These are phyloP conservation scores for Polytrichum commune DNA, from an alignment of 225 moss, liverwort and hornwort genomes.

Conservation along the genomic window DNA sequence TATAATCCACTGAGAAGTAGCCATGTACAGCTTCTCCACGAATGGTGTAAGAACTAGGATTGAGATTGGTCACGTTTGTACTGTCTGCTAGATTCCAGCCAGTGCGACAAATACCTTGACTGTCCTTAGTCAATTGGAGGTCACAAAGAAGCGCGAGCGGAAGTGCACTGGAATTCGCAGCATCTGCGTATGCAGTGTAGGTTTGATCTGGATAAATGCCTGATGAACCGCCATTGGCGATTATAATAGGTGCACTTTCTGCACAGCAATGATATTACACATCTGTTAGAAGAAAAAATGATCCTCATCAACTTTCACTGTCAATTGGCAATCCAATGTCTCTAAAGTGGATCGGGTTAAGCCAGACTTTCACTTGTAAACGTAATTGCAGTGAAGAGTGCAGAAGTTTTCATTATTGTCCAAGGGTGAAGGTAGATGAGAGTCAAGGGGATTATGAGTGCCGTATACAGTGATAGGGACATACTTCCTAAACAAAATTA, in stretches of 20 bases:
- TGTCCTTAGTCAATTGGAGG: constrained; percentile 35
- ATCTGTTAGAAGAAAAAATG: neutral
- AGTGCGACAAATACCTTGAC: constrained; percentile 49
- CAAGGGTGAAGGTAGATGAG: too few relatives aligned
- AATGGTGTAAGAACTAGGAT: constrained; percentile 20
- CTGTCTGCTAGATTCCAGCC: constrained; percentile 18
- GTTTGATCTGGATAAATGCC: constrained; percentile 63
- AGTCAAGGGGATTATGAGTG: too few relatives aligned
- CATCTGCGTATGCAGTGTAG: constrained; percentile 21
- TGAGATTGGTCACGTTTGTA: neutral
- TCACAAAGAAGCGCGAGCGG: constrained; percentile 42
- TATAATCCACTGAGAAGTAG: constrained; percentile 18
- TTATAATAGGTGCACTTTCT: constrained; percentile 40
- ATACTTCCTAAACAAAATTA: too few relatives aligned
- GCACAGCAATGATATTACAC: constrained; percentile 5
- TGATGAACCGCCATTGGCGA: constrained; percentile 60
- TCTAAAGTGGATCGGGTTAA: neutral
- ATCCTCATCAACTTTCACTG: too few relatives aligned
- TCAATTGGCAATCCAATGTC: too few relatives aligned
- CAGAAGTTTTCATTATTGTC: too few relatives aligned
- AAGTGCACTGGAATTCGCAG: constrained; percentile 23
- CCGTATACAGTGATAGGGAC: too few relatives aligned
- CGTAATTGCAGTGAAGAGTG: too few relatives aligned
- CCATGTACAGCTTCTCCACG: constrained; percentile 16
- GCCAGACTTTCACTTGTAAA: neutral